Evolutionary conservation across 2,329 filamentous ascomycete species (phyloP), one percentile per base, ranked within the genome.

Genomic region (Sporothrix mexicana): DNA sequence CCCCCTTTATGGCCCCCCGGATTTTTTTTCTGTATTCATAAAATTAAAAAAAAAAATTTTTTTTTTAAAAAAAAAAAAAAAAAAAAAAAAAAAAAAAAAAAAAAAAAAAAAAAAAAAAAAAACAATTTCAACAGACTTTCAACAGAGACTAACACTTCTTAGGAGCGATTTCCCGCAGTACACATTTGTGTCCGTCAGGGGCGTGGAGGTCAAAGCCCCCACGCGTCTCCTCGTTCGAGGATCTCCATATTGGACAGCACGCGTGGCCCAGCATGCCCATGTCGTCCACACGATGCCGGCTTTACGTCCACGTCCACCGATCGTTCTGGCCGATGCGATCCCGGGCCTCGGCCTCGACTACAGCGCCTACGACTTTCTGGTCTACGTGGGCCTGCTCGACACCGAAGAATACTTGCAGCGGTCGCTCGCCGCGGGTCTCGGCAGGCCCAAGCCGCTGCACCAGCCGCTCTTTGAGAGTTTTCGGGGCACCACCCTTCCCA

Each of bases 351-450:
- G 64, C 20, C 20, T 53, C 2, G 12, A n/a, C 30, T 23, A 45
- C 6, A n/a, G 36, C 2, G 67, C 67, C 51, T 57, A 47, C 36
- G 51, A 69, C n/a, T 59, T 69, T 23, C n/a, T 36, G 13, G 51
- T 59, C 10, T 69, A 69, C 51, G 49, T 69, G 36, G 67, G 51
- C 36, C 49, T 69, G n/a, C 67, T 69, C 3, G 30, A 69, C 20
- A 51, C 67, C 30, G 67, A 69, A 47, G 36, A 45, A n/a, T 17
- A 57, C 4, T 9, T 25, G 47, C 66, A 30, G 13, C 25, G 9
- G 13, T 15, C 47, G 2, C 36, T 43, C 36, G 3, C 61, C 15
- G 23, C 20, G 41, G 36, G 36, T 10, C 36, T 45, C 15, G 9
- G 30, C 13, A 15, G 15, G 59, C 59, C 59, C 3, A 23, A 13